Base-by-base conservation (phyloP, 331 rosid species). In the Malus hybrid region DNA sequence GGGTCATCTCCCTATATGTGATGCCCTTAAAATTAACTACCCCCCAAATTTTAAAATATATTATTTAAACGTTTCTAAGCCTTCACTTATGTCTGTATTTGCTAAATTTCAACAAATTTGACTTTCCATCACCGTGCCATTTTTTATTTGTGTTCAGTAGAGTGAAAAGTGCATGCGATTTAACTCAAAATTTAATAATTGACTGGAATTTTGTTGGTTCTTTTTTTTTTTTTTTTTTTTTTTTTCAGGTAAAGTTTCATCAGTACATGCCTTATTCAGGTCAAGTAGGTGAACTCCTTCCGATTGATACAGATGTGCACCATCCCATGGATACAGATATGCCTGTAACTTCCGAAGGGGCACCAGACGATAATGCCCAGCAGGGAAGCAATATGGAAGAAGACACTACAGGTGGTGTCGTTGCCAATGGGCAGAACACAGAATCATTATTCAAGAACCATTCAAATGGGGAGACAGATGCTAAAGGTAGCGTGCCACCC, bases 381-480 rank as follows among this genome's bases (percentile, higher is more conserved):
- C 72, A 12, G 10, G 88, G 63, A 82, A 79, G 65, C 69, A 74
- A 57, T 34, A 10, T 57, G 44, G 61, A 79, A 71, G 91, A 74
- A 52, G 82, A 81, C 69, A 19, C 80, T 33, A 70, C 32, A 70
- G 72, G 36, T 11, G 91, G 81, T 54, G 76, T 69, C 27, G 78
- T 63, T 66, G 82, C 54, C 19, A 76, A 78, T 33, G 84, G 75
- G 32, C 67, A 67, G 52, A 70, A 78, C 7, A 72, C 44, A 22
- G 86, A 64, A 15, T 71, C 54, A 9, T 27, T 16, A 10, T 14
- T 50, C 2, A 65, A 80, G 39, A 42, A 52, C 63, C 73, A 31
- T 28, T 70, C 74, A 27, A 71, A 65, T 5, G 75, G 69, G 68
- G 73, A 55, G 10, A 70, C 55, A 7, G 80, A 48, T 54, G 50